Base-by-base conservation (phyloP, 2,329 filamentous ascomycete genomes). In the Colletotrichum tofieldiae region DNA sequence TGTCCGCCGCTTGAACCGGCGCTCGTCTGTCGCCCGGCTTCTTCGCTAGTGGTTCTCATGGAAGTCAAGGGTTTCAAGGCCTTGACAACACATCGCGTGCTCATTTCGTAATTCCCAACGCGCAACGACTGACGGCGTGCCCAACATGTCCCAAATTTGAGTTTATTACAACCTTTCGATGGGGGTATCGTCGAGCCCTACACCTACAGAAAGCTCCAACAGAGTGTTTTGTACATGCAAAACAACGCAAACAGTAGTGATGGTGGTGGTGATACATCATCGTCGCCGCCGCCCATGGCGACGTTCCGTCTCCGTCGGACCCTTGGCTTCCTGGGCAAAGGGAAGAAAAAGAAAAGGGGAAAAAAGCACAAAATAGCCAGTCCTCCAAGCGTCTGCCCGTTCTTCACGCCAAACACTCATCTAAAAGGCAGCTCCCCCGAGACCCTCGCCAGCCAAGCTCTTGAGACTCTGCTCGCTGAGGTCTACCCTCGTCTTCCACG, bases 391-490 rank as follows among this genome's bases (percentile, higher is more conserved):
- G 18, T 26, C 16, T 51, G 47, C n/a, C 14, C 32, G 1, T 39
- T 43, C 26, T 35, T 26, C 54, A 35, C n/a, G 23, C 29, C 14
- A 11, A 35, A 37, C 43, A 49, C 37, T 26, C 26, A 3, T 26
- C 29, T 80, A 89, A 76, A 91, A 91, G 3, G 88, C 87, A 26
- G 87, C 86, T 8, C 88, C 88, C 1, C 87, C 86, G 67, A 86
- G 81, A 20, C 86, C 86, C 74, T 90, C 89, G 20, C 88, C 89
- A 0, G 88, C 85, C 70, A 90, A 80, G 63, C 86, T 90, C 79
- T 88, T 87, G 76, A 91, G 83, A 72, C 86, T 88, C 79, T 84
- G 84, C 79, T 90, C 88, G 71, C 86, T 89, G 72, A 90, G 78
- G 59, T 90, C 87, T 54, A 87, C 88, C 64, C 87, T 85, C 55